These are phyloP conservation scores for Leccinum griseonigrum DNA, from an alignment of 1,284 basidiomycete species.

Conservation along the genomic window DNA sequence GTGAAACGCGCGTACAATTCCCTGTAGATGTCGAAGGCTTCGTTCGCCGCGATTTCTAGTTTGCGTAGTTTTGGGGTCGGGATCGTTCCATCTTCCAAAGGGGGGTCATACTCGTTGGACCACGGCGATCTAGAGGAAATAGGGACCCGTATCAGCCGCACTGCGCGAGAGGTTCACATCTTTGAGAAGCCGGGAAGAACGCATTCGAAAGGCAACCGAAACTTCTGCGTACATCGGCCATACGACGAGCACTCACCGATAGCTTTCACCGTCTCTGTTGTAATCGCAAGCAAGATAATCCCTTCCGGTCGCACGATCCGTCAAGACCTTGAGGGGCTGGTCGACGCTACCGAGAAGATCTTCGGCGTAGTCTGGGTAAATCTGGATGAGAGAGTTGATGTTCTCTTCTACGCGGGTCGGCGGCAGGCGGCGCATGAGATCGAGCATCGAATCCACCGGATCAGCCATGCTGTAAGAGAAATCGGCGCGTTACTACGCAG, in stretches of 20 bases:
- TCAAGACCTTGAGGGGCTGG: conserved; percentile 84
- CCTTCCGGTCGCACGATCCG: conserved; percentile 76
- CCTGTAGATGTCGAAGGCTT: conserved; percentile 96
- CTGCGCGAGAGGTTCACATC: neutral
- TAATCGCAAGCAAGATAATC: conserved; percentile 98
- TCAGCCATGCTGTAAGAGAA: conserved; percentile 53
- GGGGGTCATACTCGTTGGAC: conserved; percentile 94
- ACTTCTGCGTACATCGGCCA: neutral
- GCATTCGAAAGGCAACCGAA: neutral
- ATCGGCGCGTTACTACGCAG: conserved; percentile 4
- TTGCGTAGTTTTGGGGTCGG: conserved; percentile 86
- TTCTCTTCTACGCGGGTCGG: conserved; percentile 91
- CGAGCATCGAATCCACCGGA: conserved; percentile 86
- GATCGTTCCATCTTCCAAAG: conserved; percentile 81
- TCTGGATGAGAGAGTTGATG: conserved; percentile 75
- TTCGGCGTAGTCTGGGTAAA: conserved; percentile 94
- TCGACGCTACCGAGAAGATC: conserved; percentile 95
- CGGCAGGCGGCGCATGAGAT: conserved; percentile 93
- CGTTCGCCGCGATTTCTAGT: conserved; percentile 91
- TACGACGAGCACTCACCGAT: conserved; percentile 56
- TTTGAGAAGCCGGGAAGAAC: neutral
- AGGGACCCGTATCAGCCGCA: conserved; percentile 5
- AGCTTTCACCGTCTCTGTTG: conserved; percentile 95
- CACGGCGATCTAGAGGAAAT: conserved; percentile 78
- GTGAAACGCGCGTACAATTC: conserved; percentile 71